Evolutionary conservation across 192 early-diverging fungal species (phyloP).

Genomic region (Entophlyctis luteolus): DNA sequence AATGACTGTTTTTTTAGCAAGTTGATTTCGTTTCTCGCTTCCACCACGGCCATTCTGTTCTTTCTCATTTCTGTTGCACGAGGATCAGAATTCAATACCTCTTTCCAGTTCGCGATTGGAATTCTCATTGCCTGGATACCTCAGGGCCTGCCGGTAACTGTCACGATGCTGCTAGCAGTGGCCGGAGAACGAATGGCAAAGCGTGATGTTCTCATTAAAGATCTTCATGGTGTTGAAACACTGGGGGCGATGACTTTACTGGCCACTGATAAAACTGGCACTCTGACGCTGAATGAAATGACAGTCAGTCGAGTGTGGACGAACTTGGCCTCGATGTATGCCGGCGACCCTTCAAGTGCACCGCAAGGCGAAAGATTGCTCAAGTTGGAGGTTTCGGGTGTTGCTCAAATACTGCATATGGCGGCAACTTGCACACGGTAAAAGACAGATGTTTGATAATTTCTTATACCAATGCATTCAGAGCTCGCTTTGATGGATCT

Average conservation of each 20-base stretch:
- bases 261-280: slow-evolving; percentile 72
- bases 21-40: slow-evolving; percentile 44
- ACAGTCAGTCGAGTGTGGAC: slow-evolving; percentile 47
- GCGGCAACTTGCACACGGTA: slow-evolving; percentile 48
- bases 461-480: not conserved
- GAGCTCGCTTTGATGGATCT: slow-evolving; percentile 23
- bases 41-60: slow-evolving; percentile 47
- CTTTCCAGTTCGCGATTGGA: slow-evolving; percentile 54
- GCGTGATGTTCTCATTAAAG: slow-evolving; percentile 59
- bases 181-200: slow-evolving; percentile 50
- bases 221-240: slow-evolving; percentile 60
- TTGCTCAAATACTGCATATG: slow-evolving; percentile 74
- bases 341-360: slow-evolving; percentile 6
- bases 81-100: slow-evolving; percentile 35
- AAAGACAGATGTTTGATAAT: not conserved
- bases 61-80: slow-evolving; percentile 36
- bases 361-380: slow-evolving; percentile 23
- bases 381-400: slow-evolving; percentile 41
- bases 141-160: slow-evolving; percentile 54
- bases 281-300: slow-evolving; percentile 64
- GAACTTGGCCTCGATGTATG: slow-evolving; percentile 29
- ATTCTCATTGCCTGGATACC: slow-evolving; percentile 59
- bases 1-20: slow-evolving; percentile 27
- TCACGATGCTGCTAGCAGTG: slow-evolving; percentile 55
- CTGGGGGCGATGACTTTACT: slow-evolving; percentile 61